These are phyloP conservation scores for Capniomyces stellatus DNA, from an alignment of 371 early-diverging fungal species.

Conservation along the genomic window DNA sequence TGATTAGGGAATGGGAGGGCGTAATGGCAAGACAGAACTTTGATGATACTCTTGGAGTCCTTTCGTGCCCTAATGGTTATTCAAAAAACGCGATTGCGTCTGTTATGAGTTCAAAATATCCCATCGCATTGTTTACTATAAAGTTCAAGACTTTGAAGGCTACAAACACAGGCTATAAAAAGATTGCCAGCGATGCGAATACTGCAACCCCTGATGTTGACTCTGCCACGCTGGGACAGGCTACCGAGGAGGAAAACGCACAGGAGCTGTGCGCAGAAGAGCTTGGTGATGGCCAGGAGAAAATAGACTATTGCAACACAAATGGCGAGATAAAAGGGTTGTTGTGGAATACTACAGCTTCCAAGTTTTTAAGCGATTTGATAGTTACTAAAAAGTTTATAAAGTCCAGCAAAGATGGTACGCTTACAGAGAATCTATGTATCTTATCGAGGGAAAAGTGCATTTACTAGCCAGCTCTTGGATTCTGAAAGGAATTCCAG, in stretches of 20 bases:
- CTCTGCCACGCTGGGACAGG: no score
- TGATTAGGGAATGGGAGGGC: constrained; percentile 24
- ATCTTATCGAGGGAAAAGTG: not conserved
- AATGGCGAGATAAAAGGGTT: constrained; percentile 7
- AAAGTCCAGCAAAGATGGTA: not conserved
- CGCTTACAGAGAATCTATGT: not conserved
- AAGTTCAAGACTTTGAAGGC: not conserved
- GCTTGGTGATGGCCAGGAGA: no score
- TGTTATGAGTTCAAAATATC: constrained; percentile 18
- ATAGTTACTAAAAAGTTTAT: constrained; percentile 16
- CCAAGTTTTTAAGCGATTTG: constrained; percentile 13
- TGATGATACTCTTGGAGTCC: constrained; percentile 14
- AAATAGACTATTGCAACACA: no score
- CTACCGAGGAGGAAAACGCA: no score
- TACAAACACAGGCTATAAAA: no score
- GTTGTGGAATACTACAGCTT: constrained; percentile 21
- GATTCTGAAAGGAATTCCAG: no score
- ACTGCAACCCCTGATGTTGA: no score
- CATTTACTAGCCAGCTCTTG: not conserved
- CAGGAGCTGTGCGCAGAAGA: no score
- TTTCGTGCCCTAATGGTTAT: constrained; percentile 18
- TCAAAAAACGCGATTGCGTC: constrained; percentile 10
- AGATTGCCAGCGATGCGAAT: no score
- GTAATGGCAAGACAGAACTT: constrained; percentile 21
- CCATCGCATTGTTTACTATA: constrained; percentile 17